These are phyloP conservation scores for Agapanthus africanus DNA, from an alignment of 106 monocot species.

Conservation along the genomic window DNA sequence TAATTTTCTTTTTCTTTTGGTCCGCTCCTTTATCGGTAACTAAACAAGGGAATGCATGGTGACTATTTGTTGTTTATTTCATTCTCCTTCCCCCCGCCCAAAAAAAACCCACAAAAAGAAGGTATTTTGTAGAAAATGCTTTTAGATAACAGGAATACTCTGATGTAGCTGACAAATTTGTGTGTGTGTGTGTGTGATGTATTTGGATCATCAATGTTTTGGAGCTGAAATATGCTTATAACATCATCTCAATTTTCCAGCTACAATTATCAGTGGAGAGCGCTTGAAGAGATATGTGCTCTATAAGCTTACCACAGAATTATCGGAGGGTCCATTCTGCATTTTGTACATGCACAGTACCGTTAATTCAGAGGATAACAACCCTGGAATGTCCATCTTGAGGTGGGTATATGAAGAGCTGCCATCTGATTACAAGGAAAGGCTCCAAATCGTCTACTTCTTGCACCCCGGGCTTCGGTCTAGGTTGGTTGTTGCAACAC, in stretches of 20 bases:
- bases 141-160: too few species aligned
- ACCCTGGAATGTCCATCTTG: constrained; percentile 68
- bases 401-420: constrained; percentile 92
- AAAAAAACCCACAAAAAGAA: too few species aligned
- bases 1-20: too few species aligned
- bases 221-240: not conserved
- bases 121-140: too few species aligned
- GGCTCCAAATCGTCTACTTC: constrained; percentile 77
- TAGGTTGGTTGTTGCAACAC: constrained; percentile 67
- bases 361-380: constrained; percentile 80
- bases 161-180: too few species aligned
- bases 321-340: constrained; percentile 71
- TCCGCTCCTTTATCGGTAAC: too few species aligned
- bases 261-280: constrained; percentile 53
- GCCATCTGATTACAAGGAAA: constrained; percentile 63
- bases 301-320: constrained; percentile 50
- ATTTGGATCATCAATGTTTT: too few species aligned
- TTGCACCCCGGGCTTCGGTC: constrained; percentile 89
- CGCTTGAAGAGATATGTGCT: constrained; percentile 78
- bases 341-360: constrained; percentile 84
- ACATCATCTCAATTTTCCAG: constrained; percentile 25
- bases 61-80: too few species aligned
- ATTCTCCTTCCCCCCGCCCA: too few species aligned
- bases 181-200: too few species aligned
- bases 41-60: too few species aligned